Percentiles rank a stretch among this genome's conserved stretches.
Conservation (phyloP, 805 yeast species). For the Barnettozyma wickerhamii region DNA sequence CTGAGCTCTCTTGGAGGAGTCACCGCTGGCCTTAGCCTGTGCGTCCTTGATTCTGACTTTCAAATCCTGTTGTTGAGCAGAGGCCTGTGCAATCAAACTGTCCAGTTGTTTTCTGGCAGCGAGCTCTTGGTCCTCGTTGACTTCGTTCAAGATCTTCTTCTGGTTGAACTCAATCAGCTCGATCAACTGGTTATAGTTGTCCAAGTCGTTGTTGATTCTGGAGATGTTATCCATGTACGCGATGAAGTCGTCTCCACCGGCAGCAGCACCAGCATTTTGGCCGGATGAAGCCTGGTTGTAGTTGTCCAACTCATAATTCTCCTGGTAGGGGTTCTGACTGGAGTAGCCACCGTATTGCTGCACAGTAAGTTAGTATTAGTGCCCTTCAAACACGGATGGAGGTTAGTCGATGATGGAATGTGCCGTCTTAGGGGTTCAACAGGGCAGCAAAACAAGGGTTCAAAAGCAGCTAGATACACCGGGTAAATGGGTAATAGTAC, state of each 20-base stretch:
- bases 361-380: conserved; percentile 1
- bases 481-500: no score
- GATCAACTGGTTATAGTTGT: conserved; percentile 65
- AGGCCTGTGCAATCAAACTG: conserved; percentile 69
- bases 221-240: conserved; percentile 67
- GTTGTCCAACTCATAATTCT: conserved; percentile 20
- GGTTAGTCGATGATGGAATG: no score
- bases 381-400: no score
- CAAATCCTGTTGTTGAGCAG: conserved; percentile 69
- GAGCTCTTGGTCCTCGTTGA: conserved; percentile 65
- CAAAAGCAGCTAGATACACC: no score
- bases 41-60: conserved; percentile 73
- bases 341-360: conserved; percentile 20
- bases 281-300: conserved; percentile 12
- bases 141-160: conserved; percentile 64
- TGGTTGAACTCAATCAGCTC: conserved; percentile 69
- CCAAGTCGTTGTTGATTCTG: conserved; percentile 62
- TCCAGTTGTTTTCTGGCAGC: conserved; percentile 74
- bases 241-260: conserved; percentile 46
- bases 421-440: no score
- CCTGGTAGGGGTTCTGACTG: conserved; percentile 24
- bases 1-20: conserved; percentile 81
- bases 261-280: no score
- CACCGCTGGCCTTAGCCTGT: conserved; percentile 65
- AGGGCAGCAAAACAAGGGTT: no score